phyloP scores from a whole-genome alignment of 495 filamentous ascomycete genomes.

The Thermothielavioides terrestris region DNA sequence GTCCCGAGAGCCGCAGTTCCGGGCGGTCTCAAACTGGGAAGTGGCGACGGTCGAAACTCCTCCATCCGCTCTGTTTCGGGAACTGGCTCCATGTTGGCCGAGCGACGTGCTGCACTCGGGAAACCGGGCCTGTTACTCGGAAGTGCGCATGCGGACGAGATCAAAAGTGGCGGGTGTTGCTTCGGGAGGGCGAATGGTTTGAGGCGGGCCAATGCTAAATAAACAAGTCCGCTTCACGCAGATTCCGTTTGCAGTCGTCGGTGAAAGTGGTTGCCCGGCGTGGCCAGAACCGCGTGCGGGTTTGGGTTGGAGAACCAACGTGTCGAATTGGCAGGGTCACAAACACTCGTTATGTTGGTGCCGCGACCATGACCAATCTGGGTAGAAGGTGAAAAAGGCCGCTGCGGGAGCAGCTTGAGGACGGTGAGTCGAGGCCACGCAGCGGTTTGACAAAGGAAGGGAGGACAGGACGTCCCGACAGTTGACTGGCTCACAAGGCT shows the following conservation, averaged over 20 bases:
- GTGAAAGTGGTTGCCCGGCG: background rate
- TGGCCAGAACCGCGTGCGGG: background rate
- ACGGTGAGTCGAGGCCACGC: too few species aligned
- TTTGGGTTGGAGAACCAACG: background rate
- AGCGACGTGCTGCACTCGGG: slow-evolving; percentile 17
- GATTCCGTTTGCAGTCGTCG: background rate
- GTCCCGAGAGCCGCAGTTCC: slow-evolving; percentile 27
- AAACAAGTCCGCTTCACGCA: background rate
- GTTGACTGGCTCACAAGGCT: slow-evolving; percentile 8
- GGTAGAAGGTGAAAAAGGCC: background rate
- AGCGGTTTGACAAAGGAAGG: background rate
- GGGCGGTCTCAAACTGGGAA: slow-evolving; percentile 34
- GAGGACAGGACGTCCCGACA: background rate
- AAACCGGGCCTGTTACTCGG: slow-evolving; percentile 15
- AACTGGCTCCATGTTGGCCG: slow-evolving; percentile 45
- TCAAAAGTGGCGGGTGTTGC: background rate
- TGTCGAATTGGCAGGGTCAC: background rate
- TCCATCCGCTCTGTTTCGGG: slow-evolving; percentile 53
- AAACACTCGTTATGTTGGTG: background rate
- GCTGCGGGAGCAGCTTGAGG: background rate
- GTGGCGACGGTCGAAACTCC: slow-evolving; percentile 45
- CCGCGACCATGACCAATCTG: background rate
- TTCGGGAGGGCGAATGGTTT: background rate
- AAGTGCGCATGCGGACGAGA: background rate
- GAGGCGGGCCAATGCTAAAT: background rate